A percentile compares a stretch with the other conserved stretches of the same genome.
phyloP scores from a whole-genome alignment of 768 basidiomycete species.

The Suillus weaverae region DNA sequence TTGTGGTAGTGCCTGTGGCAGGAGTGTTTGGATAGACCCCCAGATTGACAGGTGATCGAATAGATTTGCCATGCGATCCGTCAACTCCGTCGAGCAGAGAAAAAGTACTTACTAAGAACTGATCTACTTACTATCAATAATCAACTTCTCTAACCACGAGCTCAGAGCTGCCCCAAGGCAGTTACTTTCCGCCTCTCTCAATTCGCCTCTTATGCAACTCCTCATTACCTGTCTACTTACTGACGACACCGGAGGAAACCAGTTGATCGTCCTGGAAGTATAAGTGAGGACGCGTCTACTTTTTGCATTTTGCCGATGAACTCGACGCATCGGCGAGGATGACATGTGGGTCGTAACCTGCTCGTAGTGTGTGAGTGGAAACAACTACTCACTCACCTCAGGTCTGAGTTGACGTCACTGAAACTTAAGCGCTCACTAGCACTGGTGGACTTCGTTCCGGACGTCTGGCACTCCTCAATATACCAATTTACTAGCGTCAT shows the following conservation, averaged over 20 bases:
- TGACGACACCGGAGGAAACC: background rate
- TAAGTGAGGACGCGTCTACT: background rate
- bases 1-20: background rate
- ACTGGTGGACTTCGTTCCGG: background rate
- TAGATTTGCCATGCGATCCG: background rate
- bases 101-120: background rate
- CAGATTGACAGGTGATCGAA: background rate
- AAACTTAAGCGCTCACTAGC: background rate
- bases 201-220: background rate
- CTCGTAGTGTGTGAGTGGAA: background rate
- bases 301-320: background rate
- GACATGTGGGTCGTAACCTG: background rate
- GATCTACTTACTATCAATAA: background rate
- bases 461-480: background rate
- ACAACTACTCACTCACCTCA: background rate
- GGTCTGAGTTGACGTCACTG: background rate
- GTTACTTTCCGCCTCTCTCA: background rate
- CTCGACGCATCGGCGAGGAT: background rate
- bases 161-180: background rate
- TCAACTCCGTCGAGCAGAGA: background rate
- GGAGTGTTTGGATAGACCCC: background rate
- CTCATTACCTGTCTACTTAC: background rate
- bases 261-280: background rate
- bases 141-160: background rate
- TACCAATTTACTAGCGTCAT: background rate